phyloP scores from a whole-genome alignment of 495 filamentous ascomycete genomes.

The Hypoxylon fuscum region DNA sequence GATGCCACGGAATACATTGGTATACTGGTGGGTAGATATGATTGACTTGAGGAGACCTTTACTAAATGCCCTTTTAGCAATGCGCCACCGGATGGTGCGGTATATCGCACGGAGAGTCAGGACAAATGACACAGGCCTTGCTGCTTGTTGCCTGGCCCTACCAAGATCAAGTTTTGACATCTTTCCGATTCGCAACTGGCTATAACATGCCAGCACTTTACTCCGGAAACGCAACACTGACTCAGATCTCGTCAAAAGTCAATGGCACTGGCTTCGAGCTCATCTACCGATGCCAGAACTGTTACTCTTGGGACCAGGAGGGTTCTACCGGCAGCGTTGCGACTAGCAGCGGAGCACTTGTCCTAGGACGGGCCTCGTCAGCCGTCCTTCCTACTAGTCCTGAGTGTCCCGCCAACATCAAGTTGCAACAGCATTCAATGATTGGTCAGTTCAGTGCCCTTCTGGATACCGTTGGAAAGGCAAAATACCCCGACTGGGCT shows the following conservation, averaged over 20 bases:
- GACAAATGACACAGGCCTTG: conserved; percentile 67
- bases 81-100: conserved; percentile 64
- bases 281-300: conserved; percentile 71
- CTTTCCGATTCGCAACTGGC: conserved; percentile 65
- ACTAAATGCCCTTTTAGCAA: conserved; percentile 32
- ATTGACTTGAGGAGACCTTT: background rate
- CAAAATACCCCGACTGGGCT: conserved; percentile 61
- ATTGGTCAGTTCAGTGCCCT: conserved; percentile 55
- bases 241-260: conserved; percentile 63
- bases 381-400: conserved; percentile 44
- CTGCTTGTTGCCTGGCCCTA: conserved; percentile 68
- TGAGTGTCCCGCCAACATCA: conserved; percentile 46
- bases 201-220: conserved; percentile 68
- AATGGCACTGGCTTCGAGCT: conserved; percentile 63
- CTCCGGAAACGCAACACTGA: conserved; percentile 66
- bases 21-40: conserved; percentile 53
- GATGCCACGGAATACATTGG: conserved; percentile 69
- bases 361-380: conserved; percentile 57
- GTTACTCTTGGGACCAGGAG: conserved; percentile 67
- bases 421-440: conserved; percentile 52
- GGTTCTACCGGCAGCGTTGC: conserved; percentile 51
- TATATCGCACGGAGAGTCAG: conserved; percentile 60
- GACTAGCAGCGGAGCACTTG: conserved; percentile 48
- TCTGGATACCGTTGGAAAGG: conserved; percentile 52
- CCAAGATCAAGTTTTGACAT: conserved; percentile 61